Evolutionary conservation across 78 protist genomes (phyloP), one percentile per base, ranked within the genome.

Genomic region (Kipferlia bialata): DNA sequence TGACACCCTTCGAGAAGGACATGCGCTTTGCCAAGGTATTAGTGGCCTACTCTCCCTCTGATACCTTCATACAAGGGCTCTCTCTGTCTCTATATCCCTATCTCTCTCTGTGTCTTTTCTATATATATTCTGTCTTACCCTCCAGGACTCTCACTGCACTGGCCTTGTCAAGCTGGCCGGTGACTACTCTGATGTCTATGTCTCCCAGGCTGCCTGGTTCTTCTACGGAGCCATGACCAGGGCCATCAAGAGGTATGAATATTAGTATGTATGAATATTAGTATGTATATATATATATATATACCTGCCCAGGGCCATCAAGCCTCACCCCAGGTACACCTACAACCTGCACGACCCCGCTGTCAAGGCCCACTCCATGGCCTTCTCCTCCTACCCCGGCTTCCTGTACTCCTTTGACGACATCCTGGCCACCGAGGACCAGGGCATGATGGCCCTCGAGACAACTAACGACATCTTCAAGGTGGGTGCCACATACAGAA

Each of bases 381-480:
- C 26, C 22, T 64, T 74, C 37, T 53, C 66, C 28, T 60, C 70
- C 36, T 75, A 75, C 33, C 79, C 79, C 1, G 79, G 71, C 7
- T 18, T 75, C 53, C 39, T 75, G 2, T 2, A 13, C 39, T 55
- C 66, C 24, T 48, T 75, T 31, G 79, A 75, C 57, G 79, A 75
- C 37, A 13, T 41, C 48, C 57, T 56, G 33, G 36, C 41, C 16
- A 59, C 54, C 17, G 1, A 5, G 26, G 71, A 33, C 37, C n/a
- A 3, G 24, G 32, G 5, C 26, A 7, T 74, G 29, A 55, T 66
- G 33, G 62, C 57, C n/a, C n/a, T 65, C 37, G 79, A 75, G 38
- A 72, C 77, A 6, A 85, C 89, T 28, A 48, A 51, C 24, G 29
- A 80, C 20, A 7, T 85, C 12, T 78, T 44, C 36, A 33, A 58